Evolutionary conservation across 164 flowering plant genomes (phyloP).

Genomic region (Kingdonia uniflora): DNA sequence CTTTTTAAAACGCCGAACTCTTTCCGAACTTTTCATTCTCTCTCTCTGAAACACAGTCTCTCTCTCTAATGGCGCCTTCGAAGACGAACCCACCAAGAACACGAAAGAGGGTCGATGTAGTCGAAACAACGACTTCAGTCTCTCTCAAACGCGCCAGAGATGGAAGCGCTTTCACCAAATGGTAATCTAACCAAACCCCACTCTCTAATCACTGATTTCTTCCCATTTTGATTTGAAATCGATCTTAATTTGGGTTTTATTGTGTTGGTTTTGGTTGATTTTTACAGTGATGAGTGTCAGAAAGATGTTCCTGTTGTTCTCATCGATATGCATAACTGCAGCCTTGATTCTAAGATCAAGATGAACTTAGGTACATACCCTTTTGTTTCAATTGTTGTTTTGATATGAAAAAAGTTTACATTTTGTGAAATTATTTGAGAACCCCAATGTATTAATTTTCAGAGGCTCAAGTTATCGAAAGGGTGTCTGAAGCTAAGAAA

Average conservation of each 20-base stretch:
- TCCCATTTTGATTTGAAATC: not conserved
- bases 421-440: too few species aligned
- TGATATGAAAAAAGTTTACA: not conserved
- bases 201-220: too few species aligned
- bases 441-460: slow-evolving; percentile 7
- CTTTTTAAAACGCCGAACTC: slow-evolving; percentile 5
- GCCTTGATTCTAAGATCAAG: slow-evolving; percentile 82
- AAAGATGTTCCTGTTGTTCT: slow-evolving; percentile 77
- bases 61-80: slow-evolving; percentile 21
- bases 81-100: slow-evolving; percentile 37
- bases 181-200: slow-evolving; percentile 22
- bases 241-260: not conserved
- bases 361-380: slow-evolving; percentile 53
- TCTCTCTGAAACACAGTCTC: slow-evolving; percentile 9
- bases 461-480: slow-evolving; percentile 69
- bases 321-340: slow-evolving; percentile 72
- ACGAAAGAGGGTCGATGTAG: slow-evolving; percentile 68
- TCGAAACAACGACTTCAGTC: not conserved
- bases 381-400: not conserved
- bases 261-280: not conserved
- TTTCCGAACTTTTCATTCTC: not conserved
- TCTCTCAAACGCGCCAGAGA: slow-evolving; percentile 62
- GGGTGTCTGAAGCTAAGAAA: slow-evolving; percentile 38
- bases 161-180: slow-evolving; percentile 77
- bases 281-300: slow-evolving; percentile 61